Evolutionary conservation across 2,329 filamentous ascomycete genomes (phyloP).

Genomic region (Cercospora canescens): DNA sequence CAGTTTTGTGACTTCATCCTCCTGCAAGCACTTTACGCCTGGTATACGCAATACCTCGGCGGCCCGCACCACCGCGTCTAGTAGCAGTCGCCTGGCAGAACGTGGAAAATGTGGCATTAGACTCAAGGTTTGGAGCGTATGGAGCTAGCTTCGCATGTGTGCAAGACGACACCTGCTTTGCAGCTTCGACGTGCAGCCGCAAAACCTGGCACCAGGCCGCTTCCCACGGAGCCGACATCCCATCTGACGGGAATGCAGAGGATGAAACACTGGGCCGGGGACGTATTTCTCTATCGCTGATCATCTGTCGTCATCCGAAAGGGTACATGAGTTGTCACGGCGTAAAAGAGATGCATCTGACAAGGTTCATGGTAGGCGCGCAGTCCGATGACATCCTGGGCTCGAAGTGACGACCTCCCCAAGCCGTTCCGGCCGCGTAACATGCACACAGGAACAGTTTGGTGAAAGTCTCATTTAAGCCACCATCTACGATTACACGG

Average conservation of each 20-base stretch:
- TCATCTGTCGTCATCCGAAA: conserved; percentile 9
- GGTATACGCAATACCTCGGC: conserved; percentile 1
- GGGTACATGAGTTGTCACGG: background rate
- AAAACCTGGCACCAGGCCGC: conserved; percentile 3
- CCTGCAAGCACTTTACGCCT: conserved; percentile 11
- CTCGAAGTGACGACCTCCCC: background rate
- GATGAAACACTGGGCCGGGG: conserved; percentile 1
- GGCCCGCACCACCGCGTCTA: background rate
- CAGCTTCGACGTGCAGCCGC: background rate
- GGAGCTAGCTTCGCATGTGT: background rate
- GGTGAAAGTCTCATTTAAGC: background rate
- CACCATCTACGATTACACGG: background rate
- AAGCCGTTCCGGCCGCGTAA: too few relatives aligned
- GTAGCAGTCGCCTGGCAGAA: background rate
- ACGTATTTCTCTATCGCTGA: background rate
- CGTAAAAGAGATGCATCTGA: background rate
- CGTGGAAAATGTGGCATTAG: conserved; percentile 17
- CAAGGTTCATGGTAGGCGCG: background rate
- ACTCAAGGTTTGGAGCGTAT: conserved; percentile 18
- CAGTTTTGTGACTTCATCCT: conserved; percentile 15
- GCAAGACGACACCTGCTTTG: conserved; percentile 1
- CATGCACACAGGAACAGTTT: background rate
- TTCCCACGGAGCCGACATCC: background rate
- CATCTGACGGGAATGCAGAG: background rate
- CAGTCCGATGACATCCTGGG: background rate